phyloP scores from a whole-genome alignment of 352 stramenopile species.

The Phytophthora pluvialis region DNA sequence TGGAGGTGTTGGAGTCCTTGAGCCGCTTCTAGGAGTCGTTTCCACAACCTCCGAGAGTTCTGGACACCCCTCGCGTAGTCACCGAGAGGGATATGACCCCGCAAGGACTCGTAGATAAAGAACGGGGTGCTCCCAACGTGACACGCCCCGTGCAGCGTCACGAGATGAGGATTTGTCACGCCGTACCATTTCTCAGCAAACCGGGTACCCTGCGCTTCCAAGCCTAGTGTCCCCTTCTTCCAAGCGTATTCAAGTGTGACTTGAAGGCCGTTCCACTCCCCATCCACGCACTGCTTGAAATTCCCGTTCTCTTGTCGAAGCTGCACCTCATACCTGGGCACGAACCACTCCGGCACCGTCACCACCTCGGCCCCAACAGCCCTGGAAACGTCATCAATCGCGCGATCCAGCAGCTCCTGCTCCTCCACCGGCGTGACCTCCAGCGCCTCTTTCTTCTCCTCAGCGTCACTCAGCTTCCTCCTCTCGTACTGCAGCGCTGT shows the following conservation, averaged over 20 bases:
- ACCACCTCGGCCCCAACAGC: neutral
- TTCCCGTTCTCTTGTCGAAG: neutral
- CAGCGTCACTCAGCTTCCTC: slow-evolving; percentile 8
- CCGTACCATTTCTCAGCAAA: slow-evolving; percentile 23
- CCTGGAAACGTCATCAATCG: slow-evolving; percentile 8
- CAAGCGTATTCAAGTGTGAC: slow-evolving; percentile 19
- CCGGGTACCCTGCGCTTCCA: neutral
- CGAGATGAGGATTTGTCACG: slow-evolving; percentile 19
- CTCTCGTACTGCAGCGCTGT: slow-evolving; percentile 27
- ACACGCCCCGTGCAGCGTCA: slow-evolving; percentile 31
- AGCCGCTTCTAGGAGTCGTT: slow-evolving; percentile 33
- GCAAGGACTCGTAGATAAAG: slow-evolving; percentile 31
- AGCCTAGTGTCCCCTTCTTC: neutral
- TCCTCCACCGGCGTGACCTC: slow-evolving; percentile 18
- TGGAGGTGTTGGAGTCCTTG: slow-evolving; percentile 35
- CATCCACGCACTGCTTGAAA: neutral
- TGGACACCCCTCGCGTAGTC: slow-evolving; percentile 13
- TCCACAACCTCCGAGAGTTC: slow-evolving; percentile 23
- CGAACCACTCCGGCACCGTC: slow-evolving; percentile 35
- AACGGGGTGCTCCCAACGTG: slow-evolving; percentile 36
- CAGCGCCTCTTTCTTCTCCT: neutral
- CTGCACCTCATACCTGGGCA: slow-evolving; percentile 34
- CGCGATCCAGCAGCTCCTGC: slow-evolving; percentile 18
- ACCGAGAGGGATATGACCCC: slow-evolving; percentile 14
- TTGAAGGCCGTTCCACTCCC: slow-evolving; percentile 33